Evolutionary conservation across 306 rosid species (phyloP).

Genomic region (Vachellia collinsii): DNA sequence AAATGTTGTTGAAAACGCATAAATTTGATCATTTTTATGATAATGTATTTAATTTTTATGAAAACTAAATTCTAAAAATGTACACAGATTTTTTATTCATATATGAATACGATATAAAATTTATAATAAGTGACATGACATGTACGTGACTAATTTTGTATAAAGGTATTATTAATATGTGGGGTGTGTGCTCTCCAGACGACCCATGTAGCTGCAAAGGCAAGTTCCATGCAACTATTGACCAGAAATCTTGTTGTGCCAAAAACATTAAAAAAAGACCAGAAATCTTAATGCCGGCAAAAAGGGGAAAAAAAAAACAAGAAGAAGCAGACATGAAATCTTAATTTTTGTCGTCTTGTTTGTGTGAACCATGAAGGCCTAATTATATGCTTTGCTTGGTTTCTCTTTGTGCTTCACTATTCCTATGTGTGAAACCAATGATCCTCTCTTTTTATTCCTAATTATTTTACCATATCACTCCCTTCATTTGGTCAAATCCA

Average conservation of each 20-base stretch:
- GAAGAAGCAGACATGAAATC: not conserved
- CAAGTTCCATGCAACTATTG: not conserved
- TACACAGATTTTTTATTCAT: too few relatives aligned
- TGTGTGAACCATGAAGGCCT: conserved; percentile 41
- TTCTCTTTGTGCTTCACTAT: not conserved
- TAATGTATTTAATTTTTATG: too few relatives aligned
- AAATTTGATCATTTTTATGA: too few relatives aligned
- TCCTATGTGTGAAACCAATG: conserved; percentile 35
- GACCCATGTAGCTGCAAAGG: not conserved
- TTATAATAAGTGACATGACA: too few relatives aligned
- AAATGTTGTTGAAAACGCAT: too few relatives aligned
- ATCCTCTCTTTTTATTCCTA: conserved; percentile 25
- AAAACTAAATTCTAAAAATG: too few relatives aligned
- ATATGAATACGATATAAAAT: too few relatives aligned
- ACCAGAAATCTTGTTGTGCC: not conserved
- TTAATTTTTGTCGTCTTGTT: not conserved
- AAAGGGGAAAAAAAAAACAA: too few relatives aligned
- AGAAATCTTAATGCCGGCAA: not conserved
- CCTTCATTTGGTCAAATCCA: not conserved
- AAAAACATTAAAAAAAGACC: too few relatives aligned
- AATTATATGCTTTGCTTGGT: conserved; percentile 37
- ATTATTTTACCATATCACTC: not conserved
- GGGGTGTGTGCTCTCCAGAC: not conserved
- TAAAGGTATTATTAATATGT: too few relatives aligned
- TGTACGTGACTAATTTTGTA: too few relatives aligned